Evolutionary conservation across 2,329 filamentous ascomycete genomes (phyloP), one percentile per base, ranked within the genome.

Genomic region (Nigrospora oryzae): DNA sequence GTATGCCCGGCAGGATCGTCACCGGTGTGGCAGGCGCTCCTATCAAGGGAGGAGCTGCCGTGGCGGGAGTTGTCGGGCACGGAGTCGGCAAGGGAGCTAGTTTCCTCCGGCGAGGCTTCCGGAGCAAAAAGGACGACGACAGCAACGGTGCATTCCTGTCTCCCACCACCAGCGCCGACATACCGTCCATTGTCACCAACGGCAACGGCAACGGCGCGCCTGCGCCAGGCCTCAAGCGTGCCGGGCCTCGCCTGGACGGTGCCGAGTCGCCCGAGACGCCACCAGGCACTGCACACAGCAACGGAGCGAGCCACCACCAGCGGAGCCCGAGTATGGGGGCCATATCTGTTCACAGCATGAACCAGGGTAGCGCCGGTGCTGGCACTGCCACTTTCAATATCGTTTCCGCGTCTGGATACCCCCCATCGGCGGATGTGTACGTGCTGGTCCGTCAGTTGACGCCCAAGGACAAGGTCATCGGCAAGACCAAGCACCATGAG

Each of bases 401-500:
- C 14, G 67, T 95, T 12, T 84, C 84, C 4, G 89, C 90, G 1
- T 73, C 78, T 3, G 89, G 86, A 31, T 98, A 83, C 64, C 85
- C 89, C 14, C 68, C 83, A 2, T 79, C 79, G 6, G 75, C 87
- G 6, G 88, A 94, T 59, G 68, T 95, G n/a, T 89, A 88, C 57
- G 79, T 95, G 40, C 67, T 78, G 46, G 69, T 95, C 53, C 82
- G 80, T 45, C 80, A 86, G 53, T 60, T 86, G 32, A 70, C 73
- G 4, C 67, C 80, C 39, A 90, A 85, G 65, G 77, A 71, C 41
- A 96, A 93, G 68, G 79, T 85, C 38, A 71, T 98, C 38, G 83
- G 90, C 68, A 96, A 97, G 72, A 96, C 90, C 17, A 95, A 95
- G 63, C 85, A 93, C 51, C 79, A 86, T 68, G 95, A 95, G 64